These are phyloP conservation scores for Anethum foeniculum DNA, from an alignment of 140 eudicot species.

Conservation along the genomic window DNA sequence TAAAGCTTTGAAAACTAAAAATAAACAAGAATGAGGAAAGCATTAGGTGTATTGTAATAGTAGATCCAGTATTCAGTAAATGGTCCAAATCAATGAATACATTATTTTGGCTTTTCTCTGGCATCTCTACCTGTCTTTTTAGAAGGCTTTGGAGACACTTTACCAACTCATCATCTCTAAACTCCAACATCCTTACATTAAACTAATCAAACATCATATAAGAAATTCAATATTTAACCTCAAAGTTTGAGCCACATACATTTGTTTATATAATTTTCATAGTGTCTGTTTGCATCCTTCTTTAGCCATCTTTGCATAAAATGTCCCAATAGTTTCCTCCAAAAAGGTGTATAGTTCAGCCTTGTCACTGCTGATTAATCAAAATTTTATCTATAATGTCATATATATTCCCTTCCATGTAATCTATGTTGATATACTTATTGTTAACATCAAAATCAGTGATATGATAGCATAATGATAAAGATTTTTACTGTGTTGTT, in stretches of 20 bases:
- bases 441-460: no score
- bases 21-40: slow-evolving; percentile 30
- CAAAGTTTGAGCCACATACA: slow-evolving; percentile 14
- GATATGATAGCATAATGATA: no score
- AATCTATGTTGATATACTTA: no score
- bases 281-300: slow-evolving; percentile 12
- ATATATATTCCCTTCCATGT: no score
- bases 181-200: slow-evolving; percentile 2
- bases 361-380: neutral
- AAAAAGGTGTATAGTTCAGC: neutral
- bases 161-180: slow-evolving; percentile 22
- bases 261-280: no score
- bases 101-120: slow-evolving; percentile 20
- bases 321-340: neutral
- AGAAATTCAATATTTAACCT: slow-evolving; percentile 11
- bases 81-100: slow-evolving; percentile 9
- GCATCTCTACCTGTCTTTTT: slow-evolving; percentile 28
- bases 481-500: no score
- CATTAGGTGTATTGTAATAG: slow-evolving; percentile 34
- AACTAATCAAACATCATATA: neutral
- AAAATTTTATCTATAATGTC: neutral
- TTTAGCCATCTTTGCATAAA: slow-evolving; percentile 4
- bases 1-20: neutral
- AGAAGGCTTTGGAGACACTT: slow-evolving; percentile 39
- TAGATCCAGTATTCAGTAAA: slow-evolving; percentile 18